Conservation (phyloP, 371 early-diverging fungal species). For the Mucor plumbeus region DNA sequence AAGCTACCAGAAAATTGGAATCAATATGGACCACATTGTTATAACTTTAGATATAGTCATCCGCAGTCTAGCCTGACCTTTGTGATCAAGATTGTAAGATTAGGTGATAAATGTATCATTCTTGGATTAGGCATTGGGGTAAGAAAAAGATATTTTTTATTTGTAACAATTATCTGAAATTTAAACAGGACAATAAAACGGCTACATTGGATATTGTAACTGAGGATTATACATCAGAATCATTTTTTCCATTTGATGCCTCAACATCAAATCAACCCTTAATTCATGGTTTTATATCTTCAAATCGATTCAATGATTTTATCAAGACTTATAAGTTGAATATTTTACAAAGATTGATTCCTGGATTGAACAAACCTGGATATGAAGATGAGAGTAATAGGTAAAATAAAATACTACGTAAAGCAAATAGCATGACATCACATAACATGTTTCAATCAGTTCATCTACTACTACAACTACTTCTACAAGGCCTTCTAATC, state of each 20-base stretch:
- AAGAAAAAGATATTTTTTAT: slow-evolving; percentile 6
- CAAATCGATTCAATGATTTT: slow-evolving; percentile 63
- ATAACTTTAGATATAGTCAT: slow-evolving; percentile 73
- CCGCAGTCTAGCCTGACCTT: slow-evolving; percentile 73
- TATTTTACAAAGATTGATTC: slow-evolving; percentile 72
- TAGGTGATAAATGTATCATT: slow-evolving; percentile 67
- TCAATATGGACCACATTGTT: slow-evolving; percentile 53
- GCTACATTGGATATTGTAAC: slow-evolving; percentile 60
- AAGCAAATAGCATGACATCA: neutral
- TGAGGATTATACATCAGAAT: slow-evolving; percentile 60
- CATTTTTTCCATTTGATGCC: slow-evolving; percentile 58
- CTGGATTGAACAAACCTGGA: slow-evolving; percentile 56
- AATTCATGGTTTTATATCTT: slow-evolving; percentile 65
- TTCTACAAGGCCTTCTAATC: neutral
- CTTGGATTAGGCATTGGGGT: slow-evolving; percentile 74
- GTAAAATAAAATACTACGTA: neutral
- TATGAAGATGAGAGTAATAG: slow-evolving; percentile 34
- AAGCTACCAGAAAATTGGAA: slow-evolving; percentile 66
- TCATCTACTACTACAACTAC: neutral
- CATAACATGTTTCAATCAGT: neutral
- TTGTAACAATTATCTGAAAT: neutral
- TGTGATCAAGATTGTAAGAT: slow-evolving; percentile 68
- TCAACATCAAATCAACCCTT: slow-evolving; percentile 49
- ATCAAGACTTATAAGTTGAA: slow-evolving; percentile 63
- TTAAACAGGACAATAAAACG: slow-evolving; percentile 63